Percentiles rank a stretch among this genome's conserved stretches.
These are phyloP conservation scores for Fraxinus xanthoxyloides DNA, from an alignment of 305 asterid species.

Conservation along the genomic window DNA sequence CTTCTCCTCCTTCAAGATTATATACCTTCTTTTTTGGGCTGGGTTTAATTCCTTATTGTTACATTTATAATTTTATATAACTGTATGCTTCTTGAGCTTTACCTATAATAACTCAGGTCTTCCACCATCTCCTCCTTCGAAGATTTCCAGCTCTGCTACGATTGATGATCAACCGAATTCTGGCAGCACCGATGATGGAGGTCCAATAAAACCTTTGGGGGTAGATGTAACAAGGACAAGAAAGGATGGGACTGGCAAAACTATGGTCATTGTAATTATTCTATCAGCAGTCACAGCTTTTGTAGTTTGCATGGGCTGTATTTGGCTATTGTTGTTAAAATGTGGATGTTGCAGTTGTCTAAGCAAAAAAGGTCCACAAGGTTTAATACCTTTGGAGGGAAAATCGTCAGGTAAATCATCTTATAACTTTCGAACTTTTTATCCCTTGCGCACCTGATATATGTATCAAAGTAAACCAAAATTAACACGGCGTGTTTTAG, in stretches of 20 bases:
- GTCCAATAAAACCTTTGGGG: conserved; percentile 71
- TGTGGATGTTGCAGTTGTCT: conserved; percentile 28
- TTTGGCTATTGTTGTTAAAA: conserved; percentile 55
- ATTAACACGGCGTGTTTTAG: not conserved
- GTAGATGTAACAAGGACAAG: conserved; percentile 59
- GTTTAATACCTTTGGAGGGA: conserved; percentile 33
- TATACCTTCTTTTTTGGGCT: not conserved
- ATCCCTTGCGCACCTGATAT: not conserved
- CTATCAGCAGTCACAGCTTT: conserved; percentile 69
- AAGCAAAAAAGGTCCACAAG: conserved; percentile 31
- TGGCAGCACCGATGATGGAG: conserved; percentile 39
- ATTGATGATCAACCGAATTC: conserved; percentile 49
- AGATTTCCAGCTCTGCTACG: conserved; percentile 42
- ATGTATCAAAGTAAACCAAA: not conserved
- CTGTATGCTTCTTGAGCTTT: conserved; percentile 20
- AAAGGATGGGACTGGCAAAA: conserved; percentile 43
- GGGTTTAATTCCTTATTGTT: not conserved
- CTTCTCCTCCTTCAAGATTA: not conserved
- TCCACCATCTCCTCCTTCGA: conserved; percentile 90
- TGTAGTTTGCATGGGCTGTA: conserved; percentile 54
- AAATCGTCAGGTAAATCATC: conserved; percentile 55
- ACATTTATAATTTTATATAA: not conserved
- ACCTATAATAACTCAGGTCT: conserved; percentile 51
- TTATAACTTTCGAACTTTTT: not conserved
- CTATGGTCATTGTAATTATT: conserved; percentile 48